Evolutionary conservation across 2,329 filamentous ascomycete genomes (phyloP).

Genomic region (Paraconiothyrium sp.): DNA sequence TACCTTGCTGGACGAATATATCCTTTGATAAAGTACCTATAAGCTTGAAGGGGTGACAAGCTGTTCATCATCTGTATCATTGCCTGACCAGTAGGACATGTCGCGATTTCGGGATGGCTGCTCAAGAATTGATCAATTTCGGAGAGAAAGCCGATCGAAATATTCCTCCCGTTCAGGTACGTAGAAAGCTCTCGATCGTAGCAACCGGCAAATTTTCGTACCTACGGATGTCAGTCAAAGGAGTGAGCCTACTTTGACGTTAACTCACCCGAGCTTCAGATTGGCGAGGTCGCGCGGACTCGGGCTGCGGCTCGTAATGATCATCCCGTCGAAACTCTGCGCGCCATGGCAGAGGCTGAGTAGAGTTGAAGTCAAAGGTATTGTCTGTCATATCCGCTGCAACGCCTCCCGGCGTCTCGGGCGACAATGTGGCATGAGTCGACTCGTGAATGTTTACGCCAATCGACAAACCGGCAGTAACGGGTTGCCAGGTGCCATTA

Average conservation of each 20-base stretch:
- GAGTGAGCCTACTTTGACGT: background rate
- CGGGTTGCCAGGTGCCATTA: background rate
- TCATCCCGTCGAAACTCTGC: background rate
- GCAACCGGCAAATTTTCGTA: conserved; percentile 26
- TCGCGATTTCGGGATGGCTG: conserved; percentile 31
- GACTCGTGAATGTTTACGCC: background rate
- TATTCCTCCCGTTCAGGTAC: conserved; percentile 28
- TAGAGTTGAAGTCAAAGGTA: conserved; percentile 31
- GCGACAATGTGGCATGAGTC: background rate
- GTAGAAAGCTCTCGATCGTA: conserved; percentile 26
- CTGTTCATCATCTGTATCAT: conserved; percentile 26
- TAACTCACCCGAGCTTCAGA: conserved; percentile 8
- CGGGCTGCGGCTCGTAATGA: background rate
- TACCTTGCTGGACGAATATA: conserved; percentile 41
- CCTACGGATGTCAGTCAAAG: conserved; percentile 15
- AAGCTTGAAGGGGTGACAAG: conserved; percentile 31
- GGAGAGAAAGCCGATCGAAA: conserved; percentile 32
- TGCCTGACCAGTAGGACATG: conserved; percentile 21
- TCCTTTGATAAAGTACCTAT: conserved; percentile 37
- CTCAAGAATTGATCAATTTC: conserved; percentile 38
- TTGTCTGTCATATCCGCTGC: background rate
- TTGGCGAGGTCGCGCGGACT: background rate
- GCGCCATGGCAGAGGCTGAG: conserved; percentile 26
- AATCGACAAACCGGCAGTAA: background rate
- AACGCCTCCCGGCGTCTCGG: background rate